A percentile compares a stretch with the other conserved stretches of the same genome.
Evolutionary conservation across 2,329 filamentous ascomycete species (phyloP).

Genomic region (Allantophomopsis lycopodina): DNA sequence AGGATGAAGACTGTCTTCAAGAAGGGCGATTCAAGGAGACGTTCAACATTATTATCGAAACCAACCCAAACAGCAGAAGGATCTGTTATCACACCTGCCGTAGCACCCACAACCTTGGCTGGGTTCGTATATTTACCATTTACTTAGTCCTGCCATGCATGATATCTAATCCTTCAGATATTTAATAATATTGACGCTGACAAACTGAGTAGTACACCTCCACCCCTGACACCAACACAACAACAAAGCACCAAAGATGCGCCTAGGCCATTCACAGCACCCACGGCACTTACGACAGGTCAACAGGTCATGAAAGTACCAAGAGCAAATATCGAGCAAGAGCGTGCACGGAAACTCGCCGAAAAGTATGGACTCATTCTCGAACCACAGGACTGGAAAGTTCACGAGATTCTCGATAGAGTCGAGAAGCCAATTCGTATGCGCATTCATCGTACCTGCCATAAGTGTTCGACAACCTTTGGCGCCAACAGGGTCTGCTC

Average conservation of each 20-base stretch:
- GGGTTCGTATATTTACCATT: slow-evolving; percentile 6
- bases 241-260: neutral
- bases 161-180: neutral
- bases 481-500: slow-evolving; percentile 59
- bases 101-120: slow-evolving; percentile 3
- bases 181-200: neutral
- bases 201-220: neutral
- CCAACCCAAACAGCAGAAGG: slow-evolving; percentile 3
- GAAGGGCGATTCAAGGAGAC: slow-evolving; percentile 12
- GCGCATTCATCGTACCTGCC: slow-evolving; percentile 67
- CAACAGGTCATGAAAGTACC: neutral
- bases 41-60: slow-evolving; percentile 8
- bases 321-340: neutral
- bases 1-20: slow-evolving; percentile 17
- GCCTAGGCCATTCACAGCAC: no score
- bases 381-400: slow-evolving; percentile 16
- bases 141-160: neutral
- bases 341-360: slow-evolving; percentile 15
- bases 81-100: slow-evolving; percentile 1
- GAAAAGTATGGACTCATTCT: slow-evolving; percentile 22
- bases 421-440: slow-evolving; percentile 67
- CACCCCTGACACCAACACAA: neutral
- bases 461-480: slow-evolving; percentile 66
- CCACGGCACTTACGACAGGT: neutral
- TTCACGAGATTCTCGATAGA: slow-evolving; percentile 23